Evolutionary conservation across 23 red algal species (phyloP).

Genomic region (Gracilaria domingensis): DNA sequence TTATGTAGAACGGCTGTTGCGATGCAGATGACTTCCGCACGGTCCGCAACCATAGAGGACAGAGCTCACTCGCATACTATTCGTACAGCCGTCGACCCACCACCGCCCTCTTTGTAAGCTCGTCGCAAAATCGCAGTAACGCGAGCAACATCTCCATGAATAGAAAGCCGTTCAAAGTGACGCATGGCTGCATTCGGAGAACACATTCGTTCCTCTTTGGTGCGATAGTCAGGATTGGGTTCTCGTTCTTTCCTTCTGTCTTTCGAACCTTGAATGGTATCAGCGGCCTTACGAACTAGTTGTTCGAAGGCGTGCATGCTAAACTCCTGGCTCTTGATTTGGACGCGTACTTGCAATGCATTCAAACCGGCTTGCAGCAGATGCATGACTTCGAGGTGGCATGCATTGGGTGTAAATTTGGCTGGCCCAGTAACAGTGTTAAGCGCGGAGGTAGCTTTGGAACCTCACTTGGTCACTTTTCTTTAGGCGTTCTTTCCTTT

Average conservation of each 20-base stretch:
- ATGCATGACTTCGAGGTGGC: slow-evolving; percentile 50
- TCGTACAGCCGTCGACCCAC: too few species aligned
- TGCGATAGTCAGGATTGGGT: not conserved
- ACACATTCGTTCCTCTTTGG: slow-evolving; percentile 2
- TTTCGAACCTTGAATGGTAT: slow-evolving; percentile 10
- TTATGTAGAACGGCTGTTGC: too few species aligned
- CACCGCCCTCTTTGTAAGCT: not conserved
- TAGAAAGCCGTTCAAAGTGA: slow-evolving; percentile 45
- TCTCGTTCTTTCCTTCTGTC: slow-evolving; percentile 24
- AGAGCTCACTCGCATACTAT: too few species aligned
- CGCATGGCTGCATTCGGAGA: slow-evolving; percentile 30
- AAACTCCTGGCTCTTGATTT: not conserved
- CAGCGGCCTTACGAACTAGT: slow-evolving; percentile 13
- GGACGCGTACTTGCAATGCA: too few species aligned
- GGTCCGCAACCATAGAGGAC: too few species aligned
- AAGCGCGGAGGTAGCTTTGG: not conserved
- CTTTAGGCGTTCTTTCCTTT: not conserved
- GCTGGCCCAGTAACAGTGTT: not conserved
- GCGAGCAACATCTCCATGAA: slow-evolving; percentile 54
- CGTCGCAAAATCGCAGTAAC: slow-evolving; percentile 25
- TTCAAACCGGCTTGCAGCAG: too few species aligned
- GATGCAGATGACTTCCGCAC: too few species aligned
- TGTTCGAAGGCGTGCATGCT: slow-evolving; percentile 24
- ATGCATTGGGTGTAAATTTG: slow-evolving; percentile 16
- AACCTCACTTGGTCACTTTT: not conserved